Conservation (phyloP, 306 rosid species). For the Casuarina equisetifolia region DNA sequence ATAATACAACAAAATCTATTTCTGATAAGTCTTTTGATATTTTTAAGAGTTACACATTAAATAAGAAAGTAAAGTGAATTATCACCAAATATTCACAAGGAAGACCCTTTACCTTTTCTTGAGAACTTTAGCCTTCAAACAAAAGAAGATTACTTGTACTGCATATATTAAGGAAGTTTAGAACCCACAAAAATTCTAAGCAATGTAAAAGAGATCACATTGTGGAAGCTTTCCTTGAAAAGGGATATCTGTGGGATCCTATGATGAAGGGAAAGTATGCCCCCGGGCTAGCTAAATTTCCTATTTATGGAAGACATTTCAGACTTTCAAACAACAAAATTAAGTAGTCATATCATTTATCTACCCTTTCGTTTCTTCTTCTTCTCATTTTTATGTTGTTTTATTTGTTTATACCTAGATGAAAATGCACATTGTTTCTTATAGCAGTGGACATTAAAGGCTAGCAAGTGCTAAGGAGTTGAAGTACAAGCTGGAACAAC, state of each 20-base stretch:
- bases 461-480: background rate
- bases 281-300: background rate
- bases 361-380: background rate
- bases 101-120: background rate
- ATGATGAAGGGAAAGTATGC: background rate
- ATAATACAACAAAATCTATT: too few relatives aligned
- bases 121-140: background rate
- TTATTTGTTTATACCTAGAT: too few relatives aligned
- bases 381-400: too few relatives aligned
- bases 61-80: background rate
- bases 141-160: background rate
- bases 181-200: conserved; percentile 1
- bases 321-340: background rate
- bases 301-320: background rate
- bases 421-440: background rate
- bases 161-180: background rate
- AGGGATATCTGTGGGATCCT: too few relatives aligned
- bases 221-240: too few relatives aligned
- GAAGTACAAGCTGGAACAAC: background rate
- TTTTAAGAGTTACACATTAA: too few relatives aligned
- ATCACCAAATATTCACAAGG: background rate
- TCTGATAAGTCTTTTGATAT: too few relatives aligned
- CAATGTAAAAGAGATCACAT: background rate
- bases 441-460: conserved; percentile 1
- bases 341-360: background rate